Evolutionary conservation across 2,329 filamentous ascomycete genomes (phyloP), one percentile per base, ranked within the genome.

Genomic region (Rhynchosporium graminicola): DNA sequence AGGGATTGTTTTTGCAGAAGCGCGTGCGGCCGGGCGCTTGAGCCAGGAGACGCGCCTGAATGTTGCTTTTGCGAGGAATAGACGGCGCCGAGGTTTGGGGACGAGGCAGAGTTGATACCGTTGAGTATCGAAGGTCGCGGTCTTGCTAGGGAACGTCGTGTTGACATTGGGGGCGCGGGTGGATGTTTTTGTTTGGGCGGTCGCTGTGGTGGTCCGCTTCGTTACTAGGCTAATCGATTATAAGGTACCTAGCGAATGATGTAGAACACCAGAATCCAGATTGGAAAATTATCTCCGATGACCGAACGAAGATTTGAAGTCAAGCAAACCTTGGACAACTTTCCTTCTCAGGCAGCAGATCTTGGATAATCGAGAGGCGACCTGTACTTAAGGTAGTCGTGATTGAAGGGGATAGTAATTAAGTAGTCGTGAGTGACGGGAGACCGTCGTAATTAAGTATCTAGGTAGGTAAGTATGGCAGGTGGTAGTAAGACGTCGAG

Each of bases 1-100:
- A 91, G 79, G 56, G 88, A 92, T 64, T 83, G 81, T 79, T 93
- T 92, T 73, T 89, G 87, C 71, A 83, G 81, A 68, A 88, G 79
- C 63, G 80, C 79, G 64, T 64, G 64, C 50, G 59, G 56, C 62
- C 60, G 60, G 51, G 20, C 51, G 40, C 51, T 54, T 20, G 20
- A 36, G 36, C 51, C 51, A 8, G 28, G 51, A 54, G 51, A 54
- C 50, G 63, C 55, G 43, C 45, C 20, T 42, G 55, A 40, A 36
- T 59, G 63, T 52, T 52, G 63, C 40, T 55, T 61, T 36, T 68
- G 61, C 28, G 61, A 59, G 42, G 57, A 67, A 54, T 73, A 73
- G n/a, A 68, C 61, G 3, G 66, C 66, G 71, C 80, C 81, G 64
- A 88, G 77, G 70, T 87, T 86, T 10, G 85, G 84, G 4, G 83